These are phyloP conservation scores for Moricandia arvensis DNA, from an alignment of 345 rosid species.

Conservation along the genomic window DNA sequence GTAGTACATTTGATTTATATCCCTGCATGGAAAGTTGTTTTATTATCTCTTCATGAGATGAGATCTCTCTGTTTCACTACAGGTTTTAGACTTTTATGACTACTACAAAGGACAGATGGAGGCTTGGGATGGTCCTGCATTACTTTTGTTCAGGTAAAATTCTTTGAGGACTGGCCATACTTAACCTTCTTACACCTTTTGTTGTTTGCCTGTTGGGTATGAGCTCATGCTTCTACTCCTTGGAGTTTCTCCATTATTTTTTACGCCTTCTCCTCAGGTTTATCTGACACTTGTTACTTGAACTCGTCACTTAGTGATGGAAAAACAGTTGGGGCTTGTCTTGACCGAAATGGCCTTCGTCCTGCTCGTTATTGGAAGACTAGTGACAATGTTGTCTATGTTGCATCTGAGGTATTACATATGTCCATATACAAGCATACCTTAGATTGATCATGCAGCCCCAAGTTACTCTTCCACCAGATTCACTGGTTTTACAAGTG, in stretches of 20 bases:
- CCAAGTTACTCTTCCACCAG: background rate
- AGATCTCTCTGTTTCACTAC: background rate
- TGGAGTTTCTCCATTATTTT: constrained; percentile 25
- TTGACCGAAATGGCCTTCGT: constrained; percentile 98
- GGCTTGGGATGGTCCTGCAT: constrained; percentile 99
- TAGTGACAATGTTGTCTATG: constrained; percentile 87
- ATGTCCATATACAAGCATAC: constrained; percentile 2
- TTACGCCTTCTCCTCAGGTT: constrained; percentile 26
- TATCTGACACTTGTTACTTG: constrained; percentile 42
- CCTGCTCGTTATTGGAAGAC: constrained; percentile 99
- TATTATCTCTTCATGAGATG: background rate
- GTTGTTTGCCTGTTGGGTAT: constrained; percentile 22
- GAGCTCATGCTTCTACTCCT: constrained; percentile 24
- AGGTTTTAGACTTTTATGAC: constrained; percentile 92
- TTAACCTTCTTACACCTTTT: background rate
- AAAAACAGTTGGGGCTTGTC: constrained; percentile 98
- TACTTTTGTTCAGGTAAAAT: constrained; percentile 86
- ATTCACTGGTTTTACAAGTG: background rate
- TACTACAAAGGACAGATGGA: constrained; percentile 99
- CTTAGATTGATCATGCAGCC: constrained; percentile 5
- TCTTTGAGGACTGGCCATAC: too few relatives aligned
- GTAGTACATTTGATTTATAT: background rate
- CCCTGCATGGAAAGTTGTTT: background rate
- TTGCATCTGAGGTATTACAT: constrained; percentile 90
- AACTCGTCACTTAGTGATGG: constrained; percentile 77